A percentile compares a stretch with the other conserved stretches of the same genome.
phyloP scores from a whole-genome alignment of 2,329 filamentous ascomycete species.

The Tolypocladium endophyticum region DNA sequence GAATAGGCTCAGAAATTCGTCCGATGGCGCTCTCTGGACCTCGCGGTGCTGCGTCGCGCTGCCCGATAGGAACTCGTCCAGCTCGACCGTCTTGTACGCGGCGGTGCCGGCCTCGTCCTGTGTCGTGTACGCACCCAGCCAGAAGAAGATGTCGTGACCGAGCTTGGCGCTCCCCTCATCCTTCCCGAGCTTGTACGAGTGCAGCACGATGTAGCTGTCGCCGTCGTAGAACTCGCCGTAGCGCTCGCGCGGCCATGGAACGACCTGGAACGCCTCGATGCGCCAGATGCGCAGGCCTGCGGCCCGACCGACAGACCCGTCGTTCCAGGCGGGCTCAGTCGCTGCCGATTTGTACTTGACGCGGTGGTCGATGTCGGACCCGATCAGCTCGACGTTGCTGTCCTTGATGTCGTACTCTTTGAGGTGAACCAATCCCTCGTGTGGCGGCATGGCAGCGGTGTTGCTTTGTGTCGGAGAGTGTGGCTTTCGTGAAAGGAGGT shows the following conservation, averaged over 20 bases:
- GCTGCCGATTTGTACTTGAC: constrained; percentile 57
- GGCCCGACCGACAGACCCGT: constrained; percentile 38
- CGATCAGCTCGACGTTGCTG: constrained; percentile 57
- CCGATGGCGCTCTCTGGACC: constrained; percentile 46
- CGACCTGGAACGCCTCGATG: constrained; percentile 55
- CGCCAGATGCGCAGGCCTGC: constrained; percentile 54
- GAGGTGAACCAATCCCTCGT: constrained; percentile 49
- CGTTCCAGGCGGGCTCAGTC: constrained; percentile 58
- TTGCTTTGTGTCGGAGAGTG: no score
- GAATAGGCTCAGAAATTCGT: constrained; percentile 51
- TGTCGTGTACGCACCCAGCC: constrained; percentile 54
- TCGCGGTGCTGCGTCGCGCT: constrained; percentile 55
- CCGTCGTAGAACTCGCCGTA: constrained; percentile 55
- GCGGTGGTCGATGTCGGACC: constrained; percentile 52
- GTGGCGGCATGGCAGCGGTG: constrained; percentile 41
- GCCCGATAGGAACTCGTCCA: constrained; percentile 56
- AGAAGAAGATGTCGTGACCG: constrained; percentile 59
- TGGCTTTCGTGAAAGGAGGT: no score
- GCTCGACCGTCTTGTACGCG: constrained; percentile 61
- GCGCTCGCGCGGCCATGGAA: constrained; percentile 46
- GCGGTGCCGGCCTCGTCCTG: constrained; percentile 61
- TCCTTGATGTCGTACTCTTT: constrained; percentile 59
- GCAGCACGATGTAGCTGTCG: constrained; percentile 57
- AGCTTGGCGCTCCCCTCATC: constrained; percentile 31
- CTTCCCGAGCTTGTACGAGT: constrained; percentile 43